Evolutionary conservation across 2,329 filamentous ascomycete species (phyloP).

Genomic region (Truncatella angustata): DNA sequence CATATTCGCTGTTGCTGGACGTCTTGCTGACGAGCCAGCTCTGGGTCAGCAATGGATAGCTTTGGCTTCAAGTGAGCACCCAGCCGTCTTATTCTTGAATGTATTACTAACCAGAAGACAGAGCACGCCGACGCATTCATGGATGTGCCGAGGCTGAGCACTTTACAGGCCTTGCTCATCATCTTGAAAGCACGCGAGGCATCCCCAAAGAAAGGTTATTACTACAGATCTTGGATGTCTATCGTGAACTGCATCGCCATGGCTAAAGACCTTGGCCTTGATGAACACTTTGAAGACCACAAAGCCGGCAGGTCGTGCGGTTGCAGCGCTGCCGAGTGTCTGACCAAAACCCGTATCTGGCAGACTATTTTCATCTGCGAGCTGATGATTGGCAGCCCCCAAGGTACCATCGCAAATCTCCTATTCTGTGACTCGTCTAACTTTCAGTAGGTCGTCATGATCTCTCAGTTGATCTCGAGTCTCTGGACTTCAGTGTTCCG

Average conservation of each 20-base stretch:
- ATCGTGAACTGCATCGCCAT: constrained; percentile 90
- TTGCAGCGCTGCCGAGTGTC: constrained; percentile 69
- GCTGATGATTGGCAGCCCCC: constrained; percentile 88
- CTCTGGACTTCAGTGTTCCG: constrained; percentile 71
- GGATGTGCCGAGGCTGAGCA: constrained; percentile 86
- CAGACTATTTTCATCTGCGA: constrained; percentile 84
- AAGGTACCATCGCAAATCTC: constrained; percentile 58
- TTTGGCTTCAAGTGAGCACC: constrained; percentile 70
- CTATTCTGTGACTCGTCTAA: background rate
- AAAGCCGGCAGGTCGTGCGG: constrained; percentile 69
- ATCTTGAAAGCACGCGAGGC: constrained; percentile 88
- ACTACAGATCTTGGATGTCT: constrained; percentile 96
- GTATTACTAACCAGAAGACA: constrained; percentile 36
- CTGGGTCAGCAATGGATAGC: constrained; percentile 92
- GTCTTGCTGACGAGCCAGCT: constrained; percentile 77
- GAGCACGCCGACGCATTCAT: constrained; percentile 92
- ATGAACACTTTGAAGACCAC: constrained; percentile 83
- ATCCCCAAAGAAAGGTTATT: constrained; percentile 91
- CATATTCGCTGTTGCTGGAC: constrained; percentile 84
- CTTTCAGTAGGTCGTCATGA: constrained; percentile 66
- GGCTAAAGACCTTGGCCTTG: constrained; percentile 85
- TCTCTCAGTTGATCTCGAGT: constrained; percentile 70
- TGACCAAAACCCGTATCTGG: constrained; percentile 85
- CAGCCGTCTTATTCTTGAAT: background rate
- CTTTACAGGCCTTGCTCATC: constrained; percentile 84